Evolutionary conservation across 1,139 yeast species (phyloP), one percentile per base, ranked within the genome.

Genomic region (Yamadazyma sp.): DNA sequence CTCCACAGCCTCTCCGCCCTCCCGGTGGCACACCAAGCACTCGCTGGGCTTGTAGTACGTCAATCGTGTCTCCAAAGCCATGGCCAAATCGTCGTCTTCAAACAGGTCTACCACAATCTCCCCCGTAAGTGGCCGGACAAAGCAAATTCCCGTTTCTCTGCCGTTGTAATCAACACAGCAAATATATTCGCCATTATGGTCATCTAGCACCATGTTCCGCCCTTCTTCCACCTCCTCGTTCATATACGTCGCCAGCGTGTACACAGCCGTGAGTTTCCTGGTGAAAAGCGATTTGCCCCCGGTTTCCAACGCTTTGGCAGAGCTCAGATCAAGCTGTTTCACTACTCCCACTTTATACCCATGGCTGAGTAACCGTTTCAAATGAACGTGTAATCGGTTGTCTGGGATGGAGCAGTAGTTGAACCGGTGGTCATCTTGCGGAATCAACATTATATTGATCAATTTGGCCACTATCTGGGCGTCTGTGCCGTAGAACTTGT

Each of bases 331-430:
- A 27, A 79, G 72, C 55, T 92, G 98, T 52, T 85, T 83, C 0
- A 91, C 94, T 1, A 92, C 80, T 0, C 95, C 98, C 3, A 92
- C 89, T 56, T 86, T 91, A 38, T 76, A 62, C 0, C 91, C 91
- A 38, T 67, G 67, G 33, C 71, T 76, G 8, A 87, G 60, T 4
- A 87, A 57, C 41, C 89, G 66, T 54, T 85, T 85, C 35, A 91
- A 66, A 58, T 89, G 91, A 20, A 85, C 73, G 48, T 84, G 85
- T 8, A 92, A 66, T 44, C 92, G 66, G 27, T 72, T 78, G 40
- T 83, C 87, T 0, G 97, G 98, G 34, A 92, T 83, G 6, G 94
- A 83, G 45, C 95, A 85, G 51, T 87, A 85, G 0, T 96, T 89
- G 53, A 87, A 83, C 37, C 80, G 73, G 9, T 34, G 14, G 34